Evolutionary conservation across 2,329 filamentous ascomycete species (phyloP), one percentile per base, ranked within the genome.

Genomic region (Sporothrix euskadiensis): DNA sequence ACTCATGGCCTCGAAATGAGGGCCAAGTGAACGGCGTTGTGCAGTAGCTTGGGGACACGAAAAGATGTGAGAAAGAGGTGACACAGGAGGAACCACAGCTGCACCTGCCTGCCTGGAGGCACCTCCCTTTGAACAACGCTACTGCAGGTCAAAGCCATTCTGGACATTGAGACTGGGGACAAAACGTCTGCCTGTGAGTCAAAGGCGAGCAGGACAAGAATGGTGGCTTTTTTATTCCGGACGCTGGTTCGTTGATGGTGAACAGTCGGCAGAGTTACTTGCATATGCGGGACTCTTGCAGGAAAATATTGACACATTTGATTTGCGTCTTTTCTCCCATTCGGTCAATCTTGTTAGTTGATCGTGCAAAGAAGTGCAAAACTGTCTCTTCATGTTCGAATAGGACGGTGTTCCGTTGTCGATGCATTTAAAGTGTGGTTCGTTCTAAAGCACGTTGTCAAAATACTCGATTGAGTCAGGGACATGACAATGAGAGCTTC

Each of bases 101-200:
- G 59, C 35, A 26, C 59, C 9, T 65, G 59, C 59, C 59, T 63
- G 59, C 56, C 56, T 59, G 35, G 35, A 65, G 59, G 59, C 35
- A 65, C 59, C 35, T n/a, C 39, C n/a, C 1, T 16, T 26, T 22
- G 19, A 6, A 26, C 9, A 44, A 16, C 22, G 26, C 69, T 71
- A 61, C 69, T 71, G 69, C 69, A 71, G 54, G 69, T 71, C 54
- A 44, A 35, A 22, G 41, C 16, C 19, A 35, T 22, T 22, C 35
- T 12, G 35, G 16, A 30, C 22, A 56, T 35, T n/a, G 44, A 49
- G 44, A 19, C 14, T 16, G 44, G 4, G 4, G 44, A 47, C 10
- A 7, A 66, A 66, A 66, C 39, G 32, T 44, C 68, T 52, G 68
- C 68, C 59, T 44, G 32, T 70, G 68, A 70, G 68, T 70, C 68